Evolutionary conservation across 2,329 filamentous ascomycete species (phyloP).

Genomic region (Fusarium chlamydosporum): DNA sequence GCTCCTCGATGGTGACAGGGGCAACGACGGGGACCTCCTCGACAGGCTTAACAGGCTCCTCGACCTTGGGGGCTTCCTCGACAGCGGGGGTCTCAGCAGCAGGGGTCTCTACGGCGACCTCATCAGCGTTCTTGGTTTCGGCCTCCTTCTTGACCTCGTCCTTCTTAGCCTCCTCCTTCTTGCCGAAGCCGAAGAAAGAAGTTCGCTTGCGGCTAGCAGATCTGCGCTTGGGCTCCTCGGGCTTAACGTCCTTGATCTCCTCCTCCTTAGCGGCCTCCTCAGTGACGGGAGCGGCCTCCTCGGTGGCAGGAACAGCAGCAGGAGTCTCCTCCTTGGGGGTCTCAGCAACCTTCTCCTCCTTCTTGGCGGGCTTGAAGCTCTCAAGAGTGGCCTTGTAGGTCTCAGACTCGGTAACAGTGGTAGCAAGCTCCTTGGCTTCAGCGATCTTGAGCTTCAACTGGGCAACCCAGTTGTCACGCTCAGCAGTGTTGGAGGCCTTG

Average conservation of each 20-base stretch:
- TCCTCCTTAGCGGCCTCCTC: conserved; percentile 58
- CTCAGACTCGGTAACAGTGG: conserved; percentile 81
- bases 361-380: conserved; percentile 71
- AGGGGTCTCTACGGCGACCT: conserved; percentile 51
- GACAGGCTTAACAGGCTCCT: conserved; percentile 65
- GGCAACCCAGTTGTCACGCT: conserved; percentile 93
- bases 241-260: conserved; percentile 61
- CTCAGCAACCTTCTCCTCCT: conserved; percentile 60
- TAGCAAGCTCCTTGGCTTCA: conserved; percentile 86
- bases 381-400: conserved; percentile 89
- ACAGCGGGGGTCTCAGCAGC: conserved; percentile 61
- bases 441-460: conserved; percentile 85
- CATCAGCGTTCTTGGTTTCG: conserved; percentile 58
- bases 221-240: conserved; percentile 72
- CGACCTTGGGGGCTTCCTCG: conserved; percentile 69
- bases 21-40: conserved; percentile 56
- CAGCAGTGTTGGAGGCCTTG: conserved; percentile 80
- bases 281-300: conserved; percentile 41
- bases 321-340: conserved; percentile 53
- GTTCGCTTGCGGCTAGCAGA: conserved; percentile 75
- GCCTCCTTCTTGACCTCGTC: conserved; percentile 64
- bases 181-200: conserved; percentile 74
- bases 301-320: conserved; percentile 48
- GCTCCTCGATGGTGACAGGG: conserved; percentile 58
- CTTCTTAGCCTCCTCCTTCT: conserved; percentile 65